phyloP scores from a whole-genome alignment of 163 green algal genomes.

The Volvox carteri region DNA sequence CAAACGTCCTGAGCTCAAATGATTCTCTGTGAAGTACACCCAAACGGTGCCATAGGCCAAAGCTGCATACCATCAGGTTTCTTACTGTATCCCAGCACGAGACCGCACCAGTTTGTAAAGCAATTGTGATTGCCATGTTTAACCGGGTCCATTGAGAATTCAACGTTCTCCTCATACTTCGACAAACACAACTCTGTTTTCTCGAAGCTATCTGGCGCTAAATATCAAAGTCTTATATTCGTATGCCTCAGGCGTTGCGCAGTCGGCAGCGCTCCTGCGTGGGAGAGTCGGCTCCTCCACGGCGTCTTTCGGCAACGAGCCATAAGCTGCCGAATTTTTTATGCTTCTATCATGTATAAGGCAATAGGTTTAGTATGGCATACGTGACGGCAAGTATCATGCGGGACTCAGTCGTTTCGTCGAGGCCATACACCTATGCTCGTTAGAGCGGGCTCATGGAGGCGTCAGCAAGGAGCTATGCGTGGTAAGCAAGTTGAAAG shows the following conservation, averaged over 20 bases:
- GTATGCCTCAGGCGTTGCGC: not conserved
- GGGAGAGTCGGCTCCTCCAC: not conserved
- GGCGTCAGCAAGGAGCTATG: conserved; percentile 11
- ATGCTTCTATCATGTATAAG: not conserved
- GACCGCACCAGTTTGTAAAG: not conserved
- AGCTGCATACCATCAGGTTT: not conserved
- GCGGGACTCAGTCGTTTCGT: conserved; percentile 9
- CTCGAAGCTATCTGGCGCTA: not conserved
- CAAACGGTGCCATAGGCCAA: not conserved
- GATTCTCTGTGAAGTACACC: not conserved
- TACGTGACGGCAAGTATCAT: not conserved
- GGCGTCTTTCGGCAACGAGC: not conserved
- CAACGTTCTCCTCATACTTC: not conserved
- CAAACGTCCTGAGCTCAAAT: not conserved
- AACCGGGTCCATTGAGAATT: not conserved
- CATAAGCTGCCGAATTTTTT: not conserved
- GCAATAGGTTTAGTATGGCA: not conserved
- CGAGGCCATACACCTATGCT: not conserved
- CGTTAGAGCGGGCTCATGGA: conserved; percentile 20
- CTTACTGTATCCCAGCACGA: not conserved
- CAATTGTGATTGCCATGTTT: not conserved
- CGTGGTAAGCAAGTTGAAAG: not conserved
- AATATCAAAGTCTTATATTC: not conserved
- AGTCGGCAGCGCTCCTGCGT: not conserved
- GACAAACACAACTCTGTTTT: conserved; percentile 21